phyloP scores from a whole-genome alignment of 345 rosid species.

The thale cress (Arabidopsis thaliana) region DNA sequence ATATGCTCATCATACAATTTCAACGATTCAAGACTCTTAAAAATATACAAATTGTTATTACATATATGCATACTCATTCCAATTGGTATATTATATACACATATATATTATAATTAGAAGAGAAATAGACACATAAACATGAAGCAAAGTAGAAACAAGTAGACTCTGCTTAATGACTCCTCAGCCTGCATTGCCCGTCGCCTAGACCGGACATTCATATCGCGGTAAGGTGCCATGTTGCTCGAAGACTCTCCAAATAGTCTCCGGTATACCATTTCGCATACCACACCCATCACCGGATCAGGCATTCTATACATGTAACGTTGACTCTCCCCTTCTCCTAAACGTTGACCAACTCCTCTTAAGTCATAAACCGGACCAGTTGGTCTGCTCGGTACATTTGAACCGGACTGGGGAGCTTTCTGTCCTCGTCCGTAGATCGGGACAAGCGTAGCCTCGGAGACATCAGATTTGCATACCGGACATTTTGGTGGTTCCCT shows the following conservation, averaged over 20 bases:
- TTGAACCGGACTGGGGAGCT: constrained; percentile 42
- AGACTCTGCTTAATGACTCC: constrained; percentile 76
- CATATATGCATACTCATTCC: constrained; percentile 13
- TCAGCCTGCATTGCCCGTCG: constrained; percentile 73
- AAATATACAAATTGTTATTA: constrained; percentile 1
- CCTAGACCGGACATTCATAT: constrained; percentile 60
- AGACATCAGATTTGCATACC: constrained; percentile 84
- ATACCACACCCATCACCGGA: constrained; percentile 63
- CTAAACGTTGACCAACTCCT: constrained; percentile 68
- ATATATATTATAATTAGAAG: constrained; percentile 55
- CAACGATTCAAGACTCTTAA: constrained; percentile 11
- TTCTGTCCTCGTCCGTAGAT: constrained; percentile 81
- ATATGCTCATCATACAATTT: constrained; percentile 10
- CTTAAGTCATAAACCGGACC: constrained; percentile 51
- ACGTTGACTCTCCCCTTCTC: constrained; percentile 57
- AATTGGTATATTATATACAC: neutral
- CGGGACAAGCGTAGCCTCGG: constrained; percentile 82
- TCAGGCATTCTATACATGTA: constrained; percentile 50
- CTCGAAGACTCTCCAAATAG: constrained; percentile 72
- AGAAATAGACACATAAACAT: constrained; percentile 80
- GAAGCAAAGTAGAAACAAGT: constrained; percentile 82
- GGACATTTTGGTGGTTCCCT: constrained; percentile 59
- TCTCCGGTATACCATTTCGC: constrained; percentile 79
- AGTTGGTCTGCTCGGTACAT: constrained; percentile 75
- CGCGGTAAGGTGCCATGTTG: constrained; percentile 55